phyloP scores from a whole-genome alignment of 768 basidiomycete species.

The Phlegmacium glaucopus region DNA sequence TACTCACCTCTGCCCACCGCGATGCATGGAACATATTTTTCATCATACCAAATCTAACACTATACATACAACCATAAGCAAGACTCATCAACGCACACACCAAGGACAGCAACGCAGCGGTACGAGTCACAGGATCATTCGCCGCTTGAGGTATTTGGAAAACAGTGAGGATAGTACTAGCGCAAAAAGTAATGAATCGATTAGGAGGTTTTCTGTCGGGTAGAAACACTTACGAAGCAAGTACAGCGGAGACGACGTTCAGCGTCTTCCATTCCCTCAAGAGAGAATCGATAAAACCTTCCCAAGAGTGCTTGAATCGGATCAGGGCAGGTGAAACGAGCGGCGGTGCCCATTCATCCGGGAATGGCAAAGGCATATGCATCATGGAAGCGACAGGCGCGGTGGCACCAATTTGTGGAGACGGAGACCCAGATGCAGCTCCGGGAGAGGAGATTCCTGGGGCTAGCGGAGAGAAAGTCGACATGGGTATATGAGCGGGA shows the following conservation, averaged over 20 bases:
- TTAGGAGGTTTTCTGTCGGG: not conserved
- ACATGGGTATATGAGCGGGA: not conserved
- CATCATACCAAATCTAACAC: slow-evolving; percentile 70
- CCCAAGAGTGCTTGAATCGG: slow-evolving; percentile 69
- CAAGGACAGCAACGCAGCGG: slow-evolving; percentile 59
- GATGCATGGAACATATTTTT: slow-evolving; percentile 67
- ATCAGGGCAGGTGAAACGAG: slow-evolving; percentile 60
- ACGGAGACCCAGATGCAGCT: slow-evolving; percentile 22
- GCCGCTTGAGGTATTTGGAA: slow-evolving; percentile 57
- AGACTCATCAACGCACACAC: slow-evolving; percentile 68
- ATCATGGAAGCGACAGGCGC: slow-evolving; percentile 16
- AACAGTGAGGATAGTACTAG: slow-evolving; percentile 65
- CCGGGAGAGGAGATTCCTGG: slow-evolving; percentile 14
- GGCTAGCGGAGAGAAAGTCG: not conserved
- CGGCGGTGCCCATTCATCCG: slow-evolving; percentile 51
- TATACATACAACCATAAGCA: slow-evolving; percentile 71
- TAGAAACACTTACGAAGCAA: slow-evolving; percentile 35
- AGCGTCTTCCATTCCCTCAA: slow-evolving; percentile 71
- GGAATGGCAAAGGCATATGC: slow-evolving; percentile 38
- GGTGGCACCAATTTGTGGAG: slow-evolving; percentile 19
- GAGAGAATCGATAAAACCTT: slow-evolving; percentile 67
- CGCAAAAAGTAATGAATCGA: not conserved
- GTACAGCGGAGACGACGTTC: slow-evolving; percentile 69
- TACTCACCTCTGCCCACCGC: slow-evolving; percentile 64
- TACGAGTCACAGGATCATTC: slow-evolving; percentile 59